Percentiles rank a stretch among this genome's conserved stretches.
Conservation (phyloP, 2,329 filamentous ascomycete species). For the Seiridium unicorne region DNA sequence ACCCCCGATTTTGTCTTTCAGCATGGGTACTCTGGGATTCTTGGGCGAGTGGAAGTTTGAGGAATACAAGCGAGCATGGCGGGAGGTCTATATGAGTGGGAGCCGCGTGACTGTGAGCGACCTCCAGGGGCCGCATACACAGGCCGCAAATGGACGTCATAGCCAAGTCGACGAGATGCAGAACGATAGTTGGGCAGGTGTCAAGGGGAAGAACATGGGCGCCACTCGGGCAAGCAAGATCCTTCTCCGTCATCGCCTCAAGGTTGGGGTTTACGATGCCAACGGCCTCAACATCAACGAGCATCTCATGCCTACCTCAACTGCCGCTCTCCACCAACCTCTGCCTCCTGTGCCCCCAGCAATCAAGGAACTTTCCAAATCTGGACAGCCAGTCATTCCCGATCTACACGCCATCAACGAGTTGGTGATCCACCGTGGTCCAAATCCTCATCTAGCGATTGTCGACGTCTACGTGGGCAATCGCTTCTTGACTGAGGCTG, state of each 20-base stretch:
- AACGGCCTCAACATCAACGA: conserved; percentile 60
- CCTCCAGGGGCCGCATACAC: conserved; percentile 37
- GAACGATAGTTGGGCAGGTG: conserved; percentile 62
- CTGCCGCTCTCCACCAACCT: conserved; percentile 38
- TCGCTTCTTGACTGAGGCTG: conserved; percentile 87
- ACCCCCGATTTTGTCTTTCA: conserved; percentile 89
- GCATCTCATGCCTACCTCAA: conserved; percentile 46
- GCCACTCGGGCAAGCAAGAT: conserved; percentile 72
- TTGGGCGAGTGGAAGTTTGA: conserved; percentile 94
- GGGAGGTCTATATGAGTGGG: conserved; percentile 85
- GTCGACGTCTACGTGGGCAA: conserved; percentile 90
- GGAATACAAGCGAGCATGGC: conserved; percentile 88
- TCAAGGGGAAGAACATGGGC: conserved; percentile 81
- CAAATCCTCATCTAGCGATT: conserved; percentile 84
- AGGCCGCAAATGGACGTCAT: conserved; percentile 28
- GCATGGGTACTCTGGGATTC: conserved; percentile 95
- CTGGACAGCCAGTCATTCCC: conserved; percentile 25
- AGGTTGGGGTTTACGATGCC: conserved; percentile 78
- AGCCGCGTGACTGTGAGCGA: conserved; percentile 50
- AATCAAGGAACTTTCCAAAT: conserved; percentile 7
- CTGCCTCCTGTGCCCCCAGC: conserved; percentile 23
- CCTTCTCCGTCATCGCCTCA: conserved; percentile 80
- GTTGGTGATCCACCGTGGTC: conserved; percentile 87
- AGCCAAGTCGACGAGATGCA: conserved; percentile 23
- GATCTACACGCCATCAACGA: conserved; percentile 83